Evolutionary conservation across 768 basidiomycete species (phyloP), one percentile per base, ranked within the genome.

Genomic region (Tricholomella constricta): DNA sequence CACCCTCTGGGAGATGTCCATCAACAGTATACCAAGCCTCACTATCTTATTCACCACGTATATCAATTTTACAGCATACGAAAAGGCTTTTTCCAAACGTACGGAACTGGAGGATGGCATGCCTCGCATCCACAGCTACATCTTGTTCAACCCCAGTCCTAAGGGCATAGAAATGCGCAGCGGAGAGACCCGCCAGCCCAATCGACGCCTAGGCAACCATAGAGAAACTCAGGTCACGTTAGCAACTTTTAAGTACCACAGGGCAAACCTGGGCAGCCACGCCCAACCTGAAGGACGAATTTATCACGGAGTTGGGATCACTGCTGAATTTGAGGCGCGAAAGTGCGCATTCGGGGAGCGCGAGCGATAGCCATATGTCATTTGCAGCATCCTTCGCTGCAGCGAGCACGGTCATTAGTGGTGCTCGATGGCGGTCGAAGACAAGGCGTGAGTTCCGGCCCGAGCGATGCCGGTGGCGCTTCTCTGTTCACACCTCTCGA

Each of bases 61-160:
- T 45, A 44, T 37, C 23, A 31, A 6, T 11, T 29, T 31, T 27
- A 40, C 10, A 11, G 22, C 14, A 29, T 15, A 22, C 26, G 22
- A 4, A 35, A 22, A 15, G 26, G 32, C 26, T n/a, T n/a, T n/a
- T n/a, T 35, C 11, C 19, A 26, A 14, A 44, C 78, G 58, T 40
- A 81, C 83, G 77, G 60, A 80, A 84, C 36, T 79, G 77, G 19
- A 85, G 69, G 8, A 72, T 72, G 4, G 84, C 82, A 64, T 86
- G 82, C 20, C 83, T 69, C 7, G 79, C 80, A 51, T 83, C 73
- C 0, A 85, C 80, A 4, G 64, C 58, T 1, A 85, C 83, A 14
- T 71, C 67, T 61, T 82, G 82, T 50, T 71, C 64, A 1, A 72
- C 52, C 0, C 78, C 76, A 1, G 80, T 80, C 37, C 77, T 66